phyloP scores from a whole-genome alignment of 805 yeast species.

The Metschnikowia continentalis region DNA sequence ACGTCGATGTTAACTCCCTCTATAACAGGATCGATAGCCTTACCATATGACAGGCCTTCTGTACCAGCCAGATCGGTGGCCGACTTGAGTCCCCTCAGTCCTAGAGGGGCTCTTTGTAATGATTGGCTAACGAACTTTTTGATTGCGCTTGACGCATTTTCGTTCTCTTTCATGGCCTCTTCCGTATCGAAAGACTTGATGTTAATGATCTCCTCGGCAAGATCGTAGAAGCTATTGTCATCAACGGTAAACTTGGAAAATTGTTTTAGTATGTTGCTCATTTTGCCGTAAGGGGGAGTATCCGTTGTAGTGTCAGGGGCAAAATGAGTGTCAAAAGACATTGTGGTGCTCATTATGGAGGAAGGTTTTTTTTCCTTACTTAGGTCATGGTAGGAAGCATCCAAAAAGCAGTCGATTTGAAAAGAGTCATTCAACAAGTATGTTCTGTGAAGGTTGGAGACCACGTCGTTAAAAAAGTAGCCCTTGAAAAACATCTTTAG shows the following conservation, averaged over 20 bases:
- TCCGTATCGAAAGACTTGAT: slow-evolving; percentile 54
- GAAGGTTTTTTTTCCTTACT: slow-evolving; percentile 35
- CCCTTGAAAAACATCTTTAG: slow-evolving; percentile 58
- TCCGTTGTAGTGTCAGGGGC: background rate
- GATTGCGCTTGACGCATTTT: slow-evolving; percentile 14
- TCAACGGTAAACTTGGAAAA: slow-evolving; percentile 39
- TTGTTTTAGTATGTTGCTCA: background rate
- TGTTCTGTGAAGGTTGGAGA: slow-evolving; percentile 49
- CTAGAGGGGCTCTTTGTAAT: slow-evolving; percentile 8
- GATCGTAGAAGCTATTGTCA: slow-evolving; percentile 40
- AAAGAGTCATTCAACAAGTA: slow-evolving; percentile 55
- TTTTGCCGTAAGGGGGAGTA: background rate
- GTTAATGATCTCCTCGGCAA: slow-evolving; percentile 47
- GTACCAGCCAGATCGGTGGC: slow-evolving; percentile 5
- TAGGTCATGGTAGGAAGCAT: slow-evolving; percentile 49
- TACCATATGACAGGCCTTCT: slow-evolving; percentile 4
- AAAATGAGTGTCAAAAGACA: slow-evolving; percentile 11
- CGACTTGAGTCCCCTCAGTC: background rate
- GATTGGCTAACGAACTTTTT: slow-evolving; percentile 15
- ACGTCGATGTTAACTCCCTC: slow-evolving; percentile 53
- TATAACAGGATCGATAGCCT: slow-evolving; percentile 30
- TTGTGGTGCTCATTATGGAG: slow-evolving; percentile 18
- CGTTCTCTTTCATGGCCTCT: slow-evolving; percentile 32
- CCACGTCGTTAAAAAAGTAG: slow-evolving; percentile 46
- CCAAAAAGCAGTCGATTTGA: slow-evolving; percentile 51